Base-by-base conservation (phyloP, 2,329 filamentous ascomycete genomes). In the Endocalyx cinctus region DNA sequence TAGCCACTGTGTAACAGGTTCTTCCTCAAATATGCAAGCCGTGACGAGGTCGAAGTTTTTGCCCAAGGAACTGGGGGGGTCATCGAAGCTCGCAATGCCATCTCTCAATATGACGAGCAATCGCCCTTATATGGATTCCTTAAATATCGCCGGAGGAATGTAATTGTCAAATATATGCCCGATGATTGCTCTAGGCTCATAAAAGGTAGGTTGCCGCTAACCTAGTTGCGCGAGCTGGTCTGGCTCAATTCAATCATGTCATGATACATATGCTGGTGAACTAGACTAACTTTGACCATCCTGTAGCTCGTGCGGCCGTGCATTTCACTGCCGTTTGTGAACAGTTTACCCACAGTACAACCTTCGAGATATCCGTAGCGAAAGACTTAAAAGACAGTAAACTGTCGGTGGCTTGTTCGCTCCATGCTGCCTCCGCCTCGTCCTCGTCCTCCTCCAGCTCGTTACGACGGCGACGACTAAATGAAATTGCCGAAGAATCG, bases 401-500 rank as follows among this genome's bases (percentile, higher is more conserved):
- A 45, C 74, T 98, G 33, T 90, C 88, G 8, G 80, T 88, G 19
- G 87, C 87, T 34, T 96, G 89, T 62, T 88, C 88, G 27, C 69
- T 96, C 34, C 88, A 96, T 62, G 84, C 89, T 25, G 87, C 88
- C 6, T 87, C 87, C 10, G 84, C 82, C 25, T 94, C 90, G 14
- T 86, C 82, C 46, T 87, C 84, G 17, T 94, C 89, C 10, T 90
- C 87, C 5, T 84, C 78, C 30, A 88, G 84, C 55, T 94, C 87
- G 5, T 68, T 88, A 45, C 78, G 84, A 38, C 74, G 81, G 52
- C 77, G 82, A 50, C 81, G 86, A 46, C 67, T 97, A 49, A 83
- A 90, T 65, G 90, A 94, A 63, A 96, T 97, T 56, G 81, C 84
- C n/a, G 92, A 97, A 62, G 86, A 92, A 63, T 85, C 83, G 34